These are phyloP conservation scores for Ceratocystis albifundus DNA, from an alignment of 2,329 filamentous ascomycete genomes.

Conservation along the genomic window DNA sequence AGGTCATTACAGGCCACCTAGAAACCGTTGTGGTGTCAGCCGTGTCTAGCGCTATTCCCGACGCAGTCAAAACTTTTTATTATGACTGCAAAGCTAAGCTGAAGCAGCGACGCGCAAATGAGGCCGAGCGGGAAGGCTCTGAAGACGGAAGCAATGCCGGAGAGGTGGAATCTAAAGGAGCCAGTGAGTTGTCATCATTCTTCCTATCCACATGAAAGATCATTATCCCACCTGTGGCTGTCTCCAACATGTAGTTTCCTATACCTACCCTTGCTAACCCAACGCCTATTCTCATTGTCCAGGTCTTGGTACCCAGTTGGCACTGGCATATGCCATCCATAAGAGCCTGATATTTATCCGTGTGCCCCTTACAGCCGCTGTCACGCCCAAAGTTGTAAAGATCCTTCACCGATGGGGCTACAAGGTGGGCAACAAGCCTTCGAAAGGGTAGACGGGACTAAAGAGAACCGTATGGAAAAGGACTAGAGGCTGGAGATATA, in stretches of 20 bases:
- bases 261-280: background rate
- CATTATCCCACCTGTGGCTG: background rate
- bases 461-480: background rate
- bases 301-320: slow-evolving; percentile 69
- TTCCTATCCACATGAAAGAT: background rate
- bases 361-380: slow-evolving; percentile 81
- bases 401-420: slow-evolving; percentile 78
- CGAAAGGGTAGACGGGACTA: slow-evolving; percentile 25
- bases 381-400: slow-evolving; percentile 92
- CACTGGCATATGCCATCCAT: slow-evolving; percentile 90
- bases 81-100: slow-evolving; percentile 27
- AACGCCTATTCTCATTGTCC: slow-evolving; percentile 1
- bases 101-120: slow-evolving; percentile 25
- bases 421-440: slow-evolving; percentile 69
- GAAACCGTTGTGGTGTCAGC: slow-evolving; percentile 57
- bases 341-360: slow-evolving; percentile 95
- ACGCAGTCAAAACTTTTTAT: slow-evolving; percentile 34
- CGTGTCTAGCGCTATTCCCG: slow-evolving; percentile 48
- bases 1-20: slow-evolving; percentile 36
- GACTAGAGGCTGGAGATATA: background rate
- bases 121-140: slow-evolving; percentile 40
- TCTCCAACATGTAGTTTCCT: no score
- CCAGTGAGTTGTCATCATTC: slow-evolving; percentile 50
- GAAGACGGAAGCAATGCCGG: background rate
- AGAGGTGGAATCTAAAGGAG: slow-evolving; percentile 32